Percentiles rank a stretch among this genome's conserved stretches.
Evolutionary conservation across 1,139 yeast species (phyloP).

Genomic region (Zygoascus sp.): DNA sequence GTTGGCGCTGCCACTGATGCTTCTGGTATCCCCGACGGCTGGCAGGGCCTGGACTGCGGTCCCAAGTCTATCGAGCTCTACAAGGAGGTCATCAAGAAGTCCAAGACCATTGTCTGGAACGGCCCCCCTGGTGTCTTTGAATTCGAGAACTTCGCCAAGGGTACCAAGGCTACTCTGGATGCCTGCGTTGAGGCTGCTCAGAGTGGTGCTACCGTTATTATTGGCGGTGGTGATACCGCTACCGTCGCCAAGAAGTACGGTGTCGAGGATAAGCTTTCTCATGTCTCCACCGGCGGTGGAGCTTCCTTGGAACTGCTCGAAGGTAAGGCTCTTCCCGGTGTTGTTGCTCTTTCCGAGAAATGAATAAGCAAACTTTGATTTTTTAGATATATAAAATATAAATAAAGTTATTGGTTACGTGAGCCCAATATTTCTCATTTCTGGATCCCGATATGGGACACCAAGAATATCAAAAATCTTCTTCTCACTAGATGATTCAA

Average conservation of each 20-base stretch:
- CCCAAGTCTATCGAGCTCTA: constrained; percentile 77
- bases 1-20: constrained; percentile 75
- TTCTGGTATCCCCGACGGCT: constrained; percentile 85
- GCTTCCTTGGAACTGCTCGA: constrained; percentile 96
- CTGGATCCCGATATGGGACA: constrained; percentile 45
- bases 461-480: constrained; percentile 47
- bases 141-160: constrained; percentile 81
- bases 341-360: constrained; percentile 77
- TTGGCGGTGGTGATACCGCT: constrained; percentile 99
- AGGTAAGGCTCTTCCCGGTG: constrained; percentile 98
- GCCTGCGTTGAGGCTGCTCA: constrained; percentile 82
- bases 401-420: background rate
- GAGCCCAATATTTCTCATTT: constrained; percentile 40
- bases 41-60: constrained; percentile 96
- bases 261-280: constrained; percentile 89
- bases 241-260: constrained; percentile 98
- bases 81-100: constrained; percentile 73
- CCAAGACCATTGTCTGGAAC: constrained; percentile 98
- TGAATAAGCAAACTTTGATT: constrained; percentile 24
- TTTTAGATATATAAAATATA: background rate
- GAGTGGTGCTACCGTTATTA: constrained; percentile 88
- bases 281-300: constrained; percentile 99
- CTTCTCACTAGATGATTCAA: constrained; percentile 48
- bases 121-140: constrained; percentile 99
- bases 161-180: constrained; percentile 84